Base-by-base conservation (phyloP, 371 early-diverging fungal genomes). In the Batkoa obscura region DNA sequence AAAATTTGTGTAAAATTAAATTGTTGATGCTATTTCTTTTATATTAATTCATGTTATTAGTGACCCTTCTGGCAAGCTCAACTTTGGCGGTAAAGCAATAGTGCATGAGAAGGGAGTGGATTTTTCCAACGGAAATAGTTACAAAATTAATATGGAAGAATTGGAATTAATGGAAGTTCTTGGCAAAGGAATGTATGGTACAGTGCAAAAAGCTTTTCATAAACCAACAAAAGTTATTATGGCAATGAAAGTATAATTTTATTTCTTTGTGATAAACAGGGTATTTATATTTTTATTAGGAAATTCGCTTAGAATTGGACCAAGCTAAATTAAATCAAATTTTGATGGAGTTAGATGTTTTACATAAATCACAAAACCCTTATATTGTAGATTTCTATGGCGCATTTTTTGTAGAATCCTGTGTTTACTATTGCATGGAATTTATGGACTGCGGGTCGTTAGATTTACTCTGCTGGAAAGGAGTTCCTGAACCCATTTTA, bases 361-460 rank as follows among this genome's bases (percentile, higher is more conserved):
- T 94, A 38, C 89, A 91, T 71, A 81, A 84, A 63, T 81, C 85
- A 54, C 73, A 80, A 48, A 81, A 81, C 55, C 82, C 84, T 23
- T 86, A 80, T 62, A 94, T 94, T 69, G 88, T 94, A 34, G 92
- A 91, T 50, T 94, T 92, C 62, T 94, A 94, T 69, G 95, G 95
- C n/a, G 95, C 95, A 0, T 94, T 92, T 71, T 90, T 91, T 62
- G 81, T 88, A 58, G 93, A 93, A 63, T 81, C 84, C n/a, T 87
- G 88, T 65, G 93, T 92, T 0, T 94, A 90, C 64, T 87, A 88
- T 65, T 91, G 90, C 65, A 86, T 83, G 82, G 88, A 84, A 68
- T 91, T 79, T 67, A 94, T 94, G 95, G 95, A 94, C 65, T 86
- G 77, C 43, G 93, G 93, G 41, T 90, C 90, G 10, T 67, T 94